Base-by-base conservation (phyloP, 352 stramenopile genomes). In the Phytophthora boehmeriae region DNA sequence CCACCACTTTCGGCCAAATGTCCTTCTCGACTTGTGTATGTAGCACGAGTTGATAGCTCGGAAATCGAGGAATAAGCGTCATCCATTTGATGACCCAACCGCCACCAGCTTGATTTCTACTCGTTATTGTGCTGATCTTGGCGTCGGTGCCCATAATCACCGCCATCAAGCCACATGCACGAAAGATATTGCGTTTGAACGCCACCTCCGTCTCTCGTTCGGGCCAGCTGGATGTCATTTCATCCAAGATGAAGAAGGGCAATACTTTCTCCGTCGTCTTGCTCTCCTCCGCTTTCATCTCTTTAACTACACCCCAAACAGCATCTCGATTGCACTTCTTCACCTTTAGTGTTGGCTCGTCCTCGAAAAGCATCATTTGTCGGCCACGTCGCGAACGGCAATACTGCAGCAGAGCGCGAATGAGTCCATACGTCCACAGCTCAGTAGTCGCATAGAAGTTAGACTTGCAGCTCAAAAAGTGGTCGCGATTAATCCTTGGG, bases 361-460 rank as follows among this genome's bases (percentile, higher is more conserved):
- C 17, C 16, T 50, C 38, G 17, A 58, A 58, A 5, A 36, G 25
- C 22, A 58, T 49, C 51, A 50, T 58, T 36, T 6, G 13, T n/a
- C n/a, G n/a, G n/a, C n/a, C n/a, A n/a, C n/a, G 11, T 4, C 41
- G 25, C 5, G 23, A 34, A 17, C 36, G 30, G 38, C 38, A 41
- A 17, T 50, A 25, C 27, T 66, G 11, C 8, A 66, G 47, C 44
- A 59, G 49, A 32, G 57, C 57, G 49, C 39, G 28, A 53, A 66
- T 59, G 39, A 59, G 53, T 17, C 57, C 57, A 47, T 66, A 66
- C 3, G 48, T 66, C 34, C 48, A 66, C 34, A 66, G 32, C 19
- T 19, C 11, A 44, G 30, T 34, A 38, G 38, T 4, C 48, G 16
- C 11, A 38, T 66, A 60, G 19, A 66, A 11, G 16, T 0, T 39